Evolutionary conservation across 805 yeast genomes (phyloP), one percentile per base, ranked within the genome.

Genomic region (Priceomyces castillae): DNA sequence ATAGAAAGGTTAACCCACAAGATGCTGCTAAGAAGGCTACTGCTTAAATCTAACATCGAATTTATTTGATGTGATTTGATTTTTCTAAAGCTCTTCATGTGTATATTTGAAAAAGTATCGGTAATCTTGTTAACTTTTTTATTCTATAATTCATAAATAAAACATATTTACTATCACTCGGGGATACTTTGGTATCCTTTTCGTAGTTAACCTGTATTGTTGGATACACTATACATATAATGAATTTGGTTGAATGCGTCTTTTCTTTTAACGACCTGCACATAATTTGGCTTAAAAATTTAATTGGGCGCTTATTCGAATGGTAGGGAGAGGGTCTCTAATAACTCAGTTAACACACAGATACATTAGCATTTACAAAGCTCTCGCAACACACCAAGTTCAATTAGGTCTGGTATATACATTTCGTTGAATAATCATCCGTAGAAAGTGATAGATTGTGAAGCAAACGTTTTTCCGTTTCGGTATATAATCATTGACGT

Each of bases 11-110:
- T 68, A 83, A 88, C 76, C 97, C 99, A 71, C 85, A 84, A 68
- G 96, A 88, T 65, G 97, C 97, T 74, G 98, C 98, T 70, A 87
- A 88, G 82, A 88, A 85, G 78, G 96, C 90, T 71, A 54, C 48
- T 47, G 45, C 6, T 25, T 28, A 28, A 28, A n/a, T 28, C 31
- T n/a, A 28, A 28, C 15, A n/a, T 28, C 31, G 31, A 28, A n/a
- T 28, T 5, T 28, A 6, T 23, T 23, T 23, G 26, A 23, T 28
- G 25, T 7, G 6, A 28, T 28, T 28, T 28, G 15, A n/a, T 11
- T 28, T 28, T 28, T 28, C 10, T n/a, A 33, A 19, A 17, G 36
- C 19, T 23, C 23, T 38, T 37, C 16, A 23, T 38, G 41, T 38
- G 41, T 38, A 38, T 28, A 38, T 38, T 38, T 30, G 41, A 30